Percentiles rank a stretch among this genome's conserved stretches.
phyloP scores from a whole-genome alignment of 2,329 filamentous ascomycete genomes.

The Colletotrichum filicis region DNA sequence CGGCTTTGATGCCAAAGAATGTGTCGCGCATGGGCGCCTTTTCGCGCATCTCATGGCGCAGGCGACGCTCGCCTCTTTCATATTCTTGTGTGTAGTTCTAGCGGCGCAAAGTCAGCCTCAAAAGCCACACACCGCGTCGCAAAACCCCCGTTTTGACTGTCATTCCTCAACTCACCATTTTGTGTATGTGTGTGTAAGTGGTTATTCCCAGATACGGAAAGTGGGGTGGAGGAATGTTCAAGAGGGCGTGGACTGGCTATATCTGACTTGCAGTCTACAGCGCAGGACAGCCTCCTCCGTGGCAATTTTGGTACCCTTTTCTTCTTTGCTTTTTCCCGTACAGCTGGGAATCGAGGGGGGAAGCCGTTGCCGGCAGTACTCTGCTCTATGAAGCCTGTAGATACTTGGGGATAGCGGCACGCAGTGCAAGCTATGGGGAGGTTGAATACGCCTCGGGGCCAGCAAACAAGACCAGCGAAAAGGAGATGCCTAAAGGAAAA shows the following conservation, averaged over 20 bases:
- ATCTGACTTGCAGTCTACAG: slow-evolving; percentile 33
- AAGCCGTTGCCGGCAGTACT: slow-evolving; percentile 51
- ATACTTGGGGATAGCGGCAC: slow-evolving; percentile 6
- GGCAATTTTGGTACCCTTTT: slow-evolving; percentile 30
- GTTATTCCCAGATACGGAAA: slow-evolving; percentile 29
- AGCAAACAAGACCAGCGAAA: slow-evolving; percentile 42
- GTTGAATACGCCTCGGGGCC: slow-evolving; percentile 9
- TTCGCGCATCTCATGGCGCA: slow-evolving; percentile 63
- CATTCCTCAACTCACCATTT: slow-evolving; percentile 47
- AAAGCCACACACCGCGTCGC: background rate
- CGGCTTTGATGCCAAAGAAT: slow-evolving; percentile 69
- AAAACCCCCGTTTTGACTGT: background rate
- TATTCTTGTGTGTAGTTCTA: slow-evolving; percentile 51
- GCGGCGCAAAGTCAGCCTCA: slow-evolving; percentile 8
- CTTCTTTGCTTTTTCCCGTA: slow-evolving; percentile 29
- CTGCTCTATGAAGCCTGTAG: slow-evolving; percentile 22
- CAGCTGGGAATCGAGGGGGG: slow-evolving; percentile 17
- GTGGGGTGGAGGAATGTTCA: slow-evolving; percentile 12
- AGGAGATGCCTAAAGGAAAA: slow-evolving; percentile 35
- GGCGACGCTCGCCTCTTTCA: slow-evolving; percentile 47
- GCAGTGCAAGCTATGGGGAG: slow-evolving; percentile 8
- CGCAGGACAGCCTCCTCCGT: slow-evolving; percentile 13
- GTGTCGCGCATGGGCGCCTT: slow-evolving; percentile 63
- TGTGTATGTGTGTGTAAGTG: slow-evolving; percentile 35
- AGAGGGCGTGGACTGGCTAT: slow-evolving; percentile 29